Evolutionary conservation across 169 alveolate genomes (phyloP).

Genomic region (Besnoitia besnoiti): DNA sequence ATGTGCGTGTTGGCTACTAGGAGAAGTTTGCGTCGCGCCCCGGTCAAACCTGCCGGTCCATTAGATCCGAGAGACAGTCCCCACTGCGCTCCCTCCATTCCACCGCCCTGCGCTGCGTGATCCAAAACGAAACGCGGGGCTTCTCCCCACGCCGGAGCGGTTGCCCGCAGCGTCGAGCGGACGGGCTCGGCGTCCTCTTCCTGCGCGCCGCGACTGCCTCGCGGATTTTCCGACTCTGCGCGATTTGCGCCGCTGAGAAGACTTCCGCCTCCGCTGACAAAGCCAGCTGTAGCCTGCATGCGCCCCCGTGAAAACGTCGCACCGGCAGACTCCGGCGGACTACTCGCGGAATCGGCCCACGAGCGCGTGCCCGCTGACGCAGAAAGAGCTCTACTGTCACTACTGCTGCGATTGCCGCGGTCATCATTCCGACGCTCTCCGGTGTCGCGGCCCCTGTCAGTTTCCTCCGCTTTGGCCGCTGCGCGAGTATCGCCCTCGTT

Average conservation of each 20-base stretch:
- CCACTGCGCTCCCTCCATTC: not conserved
- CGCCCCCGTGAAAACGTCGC: not conserved
- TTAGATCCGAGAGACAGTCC: not conserved
- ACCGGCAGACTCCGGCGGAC: not conserved
- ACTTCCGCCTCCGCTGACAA: not conserved
- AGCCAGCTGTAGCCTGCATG: not conserved
- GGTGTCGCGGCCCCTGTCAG: not conserved
- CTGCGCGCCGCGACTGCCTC: not conserved
- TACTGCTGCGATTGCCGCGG: not conserved
- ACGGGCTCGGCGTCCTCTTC: not conserved
- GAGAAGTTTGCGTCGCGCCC: constrained; percentile 37
- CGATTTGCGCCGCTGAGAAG: not conserved
- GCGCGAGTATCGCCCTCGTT: constrained; percentile 46
- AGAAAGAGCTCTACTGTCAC: not conserved
- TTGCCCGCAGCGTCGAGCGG: not conserved
- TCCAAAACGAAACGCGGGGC: not conserved
- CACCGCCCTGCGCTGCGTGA: not conserved
- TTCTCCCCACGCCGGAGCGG: not conserved
- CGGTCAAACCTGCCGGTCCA: too few species aligned
- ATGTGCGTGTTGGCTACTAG: constrained; percentile 81
- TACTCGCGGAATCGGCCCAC: not conserved
- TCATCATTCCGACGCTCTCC: not conserved
- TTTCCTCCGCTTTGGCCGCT: constrained; percentile 7
- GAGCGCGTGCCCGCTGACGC: not conserved
- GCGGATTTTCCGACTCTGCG: not conserved